These are phyloP conservation scores for Achaetomium macrosporum DNA, from an alignment of 2,329 filamentous ascomycete genomes.

Conservation along the genomic window DNA sequence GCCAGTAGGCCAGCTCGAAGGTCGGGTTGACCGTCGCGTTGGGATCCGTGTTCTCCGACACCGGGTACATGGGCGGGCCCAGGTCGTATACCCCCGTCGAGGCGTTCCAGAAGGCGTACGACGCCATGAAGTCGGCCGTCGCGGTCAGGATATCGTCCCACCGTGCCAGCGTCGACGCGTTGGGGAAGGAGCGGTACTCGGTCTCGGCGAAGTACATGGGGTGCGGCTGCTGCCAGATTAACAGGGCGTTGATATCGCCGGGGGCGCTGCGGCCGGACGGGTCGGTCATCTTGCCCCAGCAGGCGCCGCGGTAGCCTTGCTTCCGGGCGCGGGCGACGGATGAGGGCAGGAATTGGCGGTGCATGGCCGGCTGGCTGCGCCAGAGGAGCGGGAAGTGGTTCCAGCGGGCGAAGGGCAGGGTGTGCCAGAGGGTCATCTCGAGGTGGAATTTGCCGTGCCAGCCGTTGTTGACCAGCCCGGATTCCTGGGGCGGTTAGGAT, in stretches of 20 bases:
- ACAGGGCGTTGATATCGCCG: constrained; percentile 54
- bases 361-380: constrained; percentile 41
- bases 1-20: constrained; percentile 57
- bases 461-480: constrained; percentile 47
- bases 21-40: constrained; percentile 52
- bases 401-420: constrained; percentile 46
- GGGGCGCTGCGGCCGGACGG: constrained; percentile 49
- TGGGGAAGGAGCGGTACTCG: constrained; percentile 44
- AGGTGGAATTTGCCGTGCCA: constrained; percentile 54
- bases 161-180: constrained; percentile 37
- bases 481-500: constrained; percentile 40
- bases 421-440: constrained; percentile 51
- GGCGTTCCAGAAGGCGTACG: constrained; percentile 49
- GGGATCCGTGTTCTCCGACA: constrained; percentile 52
- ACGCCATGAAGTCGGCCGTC: constrained; percentile 55
- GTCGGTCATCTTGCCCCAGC: constrained; percentile 52
- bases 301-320: constrained; percentile 41
- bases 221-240: constrained; percentile 60
- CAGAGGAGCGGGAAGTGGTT: constrained; percentile 39
- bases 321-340: constrained; percentile 32
- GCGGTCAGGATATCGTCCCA: constrained; percentile 49
- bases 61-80: constrained; percentile 41
- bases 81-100: constrained; percentile 47
- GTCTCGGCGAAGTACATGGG: constrained; percentile 55
- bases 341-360: constrained; percentile 40